phyloP scores from a whole-genome alignment of 78 protist species.

The Chrysochromulina tobinii region DNA sequence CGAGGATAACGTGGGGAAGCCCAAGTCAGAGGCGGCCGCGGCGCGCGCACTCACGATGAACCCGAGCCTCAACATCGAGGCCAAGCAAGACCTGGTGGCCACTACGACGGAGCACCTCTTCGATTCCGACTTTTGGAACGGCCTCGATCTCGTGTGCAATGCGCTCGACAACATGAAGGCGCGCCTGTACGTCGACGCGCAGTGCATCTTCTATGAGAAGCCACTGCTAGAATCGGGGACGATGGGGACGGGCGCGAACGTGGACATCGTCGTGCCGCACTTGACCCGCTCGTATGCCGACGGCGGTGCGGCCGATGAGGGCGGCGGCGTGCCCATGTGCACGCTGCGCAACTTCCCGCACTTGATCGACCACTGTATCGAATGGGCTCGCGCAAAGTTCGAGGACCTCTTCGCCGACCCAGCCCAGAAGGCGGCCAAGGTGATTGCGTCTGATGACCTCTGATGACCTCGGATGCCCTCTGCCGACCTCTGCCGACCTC shows the following conservation, averaged over 20 bases:
- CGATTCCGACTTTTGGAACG: conserved; percentile 25
- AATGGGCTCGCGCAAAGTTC: no score
- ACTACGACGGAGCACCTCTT: neutral
- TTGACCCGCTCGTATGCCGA: neutral
- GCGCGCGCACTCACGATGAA: neutral
- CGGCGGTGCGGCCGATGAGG: conserved; percentile 73
- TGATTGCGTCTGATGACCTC: no score
- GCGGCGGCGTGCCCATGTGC: conserved; percentile 88
- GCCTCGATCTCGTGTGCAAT: conserved; percentile 75
- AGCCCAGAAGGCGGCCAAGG: no score
- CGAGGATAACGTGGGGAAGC: conserved; percentile 45
- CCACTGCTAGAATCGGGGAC: conserved; percentile 98
- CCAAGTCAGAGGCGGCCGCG: conserved; percentile 91
- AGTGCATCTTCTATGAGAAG: conserved; percentile 81
- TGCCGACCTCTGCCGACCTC: no score
- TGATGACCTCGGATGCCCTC: no score
- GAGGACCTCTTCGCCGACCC: no score
- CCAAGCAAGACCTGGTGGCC: neutral
- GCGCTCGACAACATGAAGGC: conserved; percentile 96
- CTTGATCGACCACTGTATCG: conserved; percentile 86
- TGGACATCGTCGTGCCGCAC: conserved; percentile 67
- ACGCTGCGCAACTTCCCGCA: conserved; percentile 96
- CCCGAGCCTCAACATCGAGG: neutral
- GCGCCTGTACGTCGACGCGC: conserved; percentile 90
- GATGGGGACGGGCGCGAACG: conserved; percentile 89